A percentile compares a stretch with the other conserved stretches of the same genome.
These are phyloP conservation scores for Elasticomyces elasticus DNA, from an alignment of 495 filamentous ascomycete genomes.

Conservation along the genomic window DNA sequence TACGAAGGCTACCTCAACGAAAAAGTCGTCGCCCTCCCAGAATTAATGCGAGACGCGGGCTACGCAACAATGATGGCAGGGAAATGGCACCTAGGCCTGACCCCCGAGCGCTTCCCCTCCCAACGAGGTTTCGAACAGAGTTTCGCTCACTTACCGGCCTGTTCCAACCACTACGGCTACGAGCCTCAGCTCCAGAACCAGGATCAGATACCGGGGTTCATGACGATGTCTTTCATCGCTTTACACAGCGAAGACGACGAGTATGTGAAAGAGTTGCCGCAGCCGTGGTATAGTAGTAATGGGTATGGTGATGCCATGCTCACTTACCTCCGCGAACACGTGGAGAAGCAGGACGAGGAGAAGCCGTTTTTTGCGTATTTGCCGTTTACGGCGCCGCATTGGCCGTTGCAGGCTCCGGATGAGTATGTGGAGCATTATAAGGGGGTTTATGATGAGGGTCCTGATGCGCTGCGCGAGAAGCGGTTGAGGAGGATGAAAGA, in stretches of 20 bases:
- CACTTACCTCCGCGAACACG: slow-evolving; percentile 39
- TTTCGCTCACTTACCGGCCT: slow-evolving; percentile 46
- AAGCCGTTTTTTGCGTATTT: slow-evolving; percentile 38
- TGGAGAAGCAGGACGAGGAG: slow-evolving; percentile 34
- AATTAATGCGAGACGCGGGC: slow-evolving; percentile 50
- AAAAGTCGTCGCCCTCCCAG: slow-evolving; percentile 50
- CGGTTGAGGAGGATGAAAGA: slow-evolving; percentile 32
- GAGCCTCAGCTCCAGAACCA: slow-evolving; percentile 40
- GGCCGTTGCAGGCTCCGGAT: slow-evolving; percentile 36
- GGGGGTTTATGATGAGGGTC: slow-evolving; percentile 37
- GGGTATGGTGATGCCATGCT: slow-evolving; percentile 34
- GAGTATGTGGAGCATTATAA: slow-evolving; percentile 32
- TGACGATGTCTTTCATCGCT: slow-evolving; percentile 35
- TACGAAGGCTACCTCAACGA: slow-evolving; percentile 60
- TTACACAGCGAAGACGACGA: slow-evolving; percentile 51
- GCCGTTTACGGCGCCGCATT: slow-evolving; percentile 39
- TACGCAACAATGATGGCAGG: slow-evolving; percentile 55
- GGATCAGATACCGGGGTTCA: slow-evolving; percentile 28
- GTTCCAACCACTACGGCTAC: slow-evolving; percentile 53
- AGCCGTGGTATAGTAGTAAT: slow-evolving; percentile 35
- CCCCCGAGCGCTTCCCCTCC: slow-evolving; percentile 23
- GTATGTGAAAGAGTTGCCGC: slow-evolving; percentile 43
- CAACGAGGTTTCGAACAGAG: slow-evolving; percentile 32
- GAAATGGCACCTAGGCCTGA: slow-evolving; percentile 44
- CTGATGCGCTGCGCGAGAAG: slow-evolving; percentile 30